Base-by-base conservation (phyloP, 768 basidiomycete genomes). In the Hygrocybe punicea region DNA sequence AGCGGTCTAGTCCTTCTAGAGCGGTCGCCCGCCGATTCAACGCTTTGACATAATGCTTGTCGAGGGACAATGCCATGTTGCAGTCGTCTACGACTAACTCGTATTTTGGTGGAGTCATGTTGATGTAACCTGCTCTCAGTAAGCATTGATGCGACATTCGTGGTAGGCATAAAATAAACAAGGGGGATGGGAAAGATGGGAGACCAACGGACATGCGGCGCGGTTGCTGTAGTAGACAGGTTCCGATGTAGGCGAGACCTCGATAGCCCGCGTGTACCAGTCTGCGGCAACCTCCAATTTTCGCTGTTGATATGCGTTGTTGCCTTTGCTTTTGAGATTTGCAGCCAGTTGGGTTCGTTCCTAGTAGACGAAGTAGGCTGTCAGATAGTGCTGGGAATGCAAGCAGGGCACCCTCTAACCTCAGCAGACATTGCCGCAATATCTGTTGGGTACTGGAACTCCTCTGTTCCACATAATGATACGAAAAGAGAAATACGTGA, bases 171-270 rank as follows among this genome's bases (percentile, higher is more conserved):
- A 39, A 11, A 23, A 50, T 40, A 0, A 9, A 36, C 50, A 48
- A 34, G 13, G 34, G 23, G 11, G 19, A 34, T 39, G 39, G 23
- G 35, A 44, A 45, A 21, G 35, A 9, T 2, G 8, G 8, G 49
- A 21, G 35, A 19, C 34, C 56, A 6, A 78, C 87, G 55, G 58
- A 93, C 96, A 98, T 59, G 97, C 97, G 39, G 96, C 97, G 51
- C 97, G 87, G 73, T 99, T 99, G 73, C 91, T 92, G 81, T 86
- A 98, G 76, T 88, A 99, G 33, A 98, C 92, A 25, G 97, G 87
- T 66, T 96, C 93, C 6, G 86, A 84, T 68, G 84, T 86, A 7
- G 89, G 86, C 4, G 89, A 78, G 17, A 89, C 78, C 46, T 81
- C 76, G 60, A 92, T 91, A 36, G 90, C 90, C 56, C 81, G 82